phyloP scores from a whole-genome alignment of 257 asterid genomes.

The Thymus quinquecostatus region DNA sequence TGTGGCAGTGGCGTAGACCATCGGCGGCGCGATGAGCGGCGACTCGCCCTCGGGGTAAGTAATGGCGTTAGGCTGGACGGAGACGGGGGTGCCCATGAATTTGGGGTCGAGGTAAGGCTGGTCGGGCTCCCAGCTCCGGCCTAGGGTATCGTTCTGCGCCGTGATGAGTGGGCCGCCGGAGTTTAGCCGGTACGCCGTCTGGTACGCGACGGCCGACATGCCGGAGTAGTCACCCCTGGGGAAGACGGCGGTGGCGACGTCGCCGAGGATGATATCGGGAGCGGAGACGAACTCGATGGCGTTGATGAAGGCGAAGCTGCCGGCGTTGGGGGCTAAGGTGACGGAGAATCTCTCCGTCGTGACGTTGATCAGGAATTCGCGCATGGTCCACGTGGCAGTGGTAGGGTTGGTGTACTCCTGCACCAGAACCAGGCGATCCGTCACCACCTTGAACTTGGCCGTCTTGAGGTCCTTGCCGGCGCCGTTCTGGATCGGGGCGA shows the following conservation, averaged over 20 bases:
- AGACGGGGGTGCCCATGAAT: constrained; percentile 40
- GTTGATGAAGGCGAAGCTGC: constrained; percentile 51
- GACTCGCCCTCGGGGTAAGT: constrained; percentile 75
- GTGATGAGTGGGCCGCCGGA: constrained; percentile 56
- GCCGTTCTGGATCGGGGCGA: constrained; percentile 45
- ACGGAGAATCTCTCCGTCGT: constrained; percentile 43
- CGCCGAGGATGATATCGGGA: constrained; percentile 45
- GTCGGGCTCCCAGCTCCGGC: constrained; percentile 62
- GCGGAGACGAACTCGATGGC: constrained; percentile 60
- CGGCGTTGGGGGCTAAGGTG: constrained; percentile 42
- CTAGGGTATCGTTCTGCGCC: constrained; percentile 54
- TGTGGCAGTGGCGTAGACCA: constrained; percentile 74
- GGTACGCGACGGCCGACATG: constrained; percentile 32
- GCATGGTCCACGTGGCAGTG: constrained; percentile 30
- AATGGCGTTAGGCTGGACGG: constrained; percentile 56
- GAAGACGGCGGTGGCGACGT: constrained; percentile 41
- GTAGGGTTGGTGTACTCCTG: constrained; percentile 30
- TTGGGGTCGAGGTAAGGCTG: constrained; percentile 54
- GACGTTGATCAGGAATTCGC: constrained; percentile 51
- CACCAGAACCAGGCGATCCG: constrained; percentile 43
- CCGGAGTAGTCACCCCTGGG: constrained; percentile 48
- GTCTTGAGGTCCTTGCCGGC: constrained; percentile 41
- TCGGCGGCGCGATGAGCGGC: constrained; percentile 79
- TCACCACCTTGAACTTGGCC: constrained; percentile 45
- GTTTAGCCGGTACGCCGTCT: constrained; percentile 54